Evolutionary conservation across 2,329 filamentous ascomycete genomes (phyloP), one percentile per base, ranked within the genome.

Genomic region (Xylariaceae sp.): DNA sequence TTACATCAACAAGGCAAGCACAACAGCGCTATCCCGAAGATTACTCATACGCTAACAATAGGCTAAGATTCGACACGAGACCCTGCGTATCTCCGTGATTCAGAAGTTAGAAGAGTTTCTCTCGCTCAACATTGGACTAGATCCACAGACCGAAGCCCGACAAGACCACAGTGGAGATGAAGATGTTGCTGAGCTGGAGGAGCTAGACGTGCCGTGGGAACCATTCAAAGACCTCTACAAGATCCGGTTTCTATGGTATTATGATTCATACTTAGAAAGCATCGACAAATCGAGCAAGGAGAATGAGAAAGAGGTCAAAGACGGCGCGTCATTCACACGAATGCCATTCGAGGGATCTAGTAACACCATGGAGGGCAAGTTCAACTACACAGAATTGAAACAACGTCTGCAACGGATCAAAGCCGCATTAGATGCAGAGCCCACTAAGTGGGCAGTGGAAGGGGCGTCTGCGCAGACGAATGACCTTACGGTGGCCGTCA

Each of bases 201-300:
- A 87, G 39, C 67, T 71, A 0, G 71, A 65, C 7, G 65, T 82
- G 1, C 78, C 82, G 0, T 96, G 90, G 69, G 88, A 96, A 60
- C 90, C 91, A 0, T 97, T 97, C 73, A 87, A 85, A 60, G 93
- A 97, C 64, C 76, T 96, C 5, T 89, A 88, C 77, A 97, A 97
- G 71, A 85, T 88, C 36, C 84, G 92, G 1, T 97, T 97, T 66
- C 75, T 97, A 13, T 97, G 94, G 94, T 97, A 97, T 72, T 96
- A 89, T 69, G 88, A 95, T 60, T 88, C 88, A 3, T 97, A 97
- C 65, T 75, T 94, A 18, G 75, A 80, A 3, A 80, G 87, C 1
- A 85, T 96, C 47, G 77, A 84, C 36, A 79, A 84, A 54, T 88
- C 86, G 28, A 80, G 77, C 61, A 69, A 74, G 22, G 83, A 89